These are phyloP conservation scores for Tetrapisispora pingtungensis DNA, from an alignment of 805 yeast species.

Conservation along the genomic window DNA sequence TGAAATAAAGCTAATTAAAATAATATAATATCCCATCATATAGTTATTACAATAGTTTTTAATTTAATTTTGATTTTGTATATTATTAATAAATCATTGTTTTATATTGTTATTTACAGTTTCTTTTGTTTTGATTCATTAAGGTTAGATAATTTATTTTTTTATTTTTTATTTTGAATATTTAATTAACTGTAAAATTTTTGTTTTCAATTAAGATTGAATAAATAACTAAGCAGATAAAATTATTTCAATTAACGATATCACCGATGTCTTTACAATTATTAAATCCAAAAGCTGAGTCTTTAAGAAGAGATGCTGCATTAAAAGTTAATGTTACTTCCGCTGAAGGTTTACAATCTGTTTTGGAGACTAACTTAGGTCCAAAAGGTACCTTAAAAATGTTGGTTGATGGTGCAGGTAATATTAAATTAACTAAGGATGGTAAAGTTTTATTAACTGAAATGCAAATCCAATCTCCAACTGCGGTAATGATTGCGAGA, in stretches of 20 bases:
- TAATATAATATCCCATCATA: too few species aligned
- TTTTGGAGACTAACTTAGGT: constrained; percentile 82
- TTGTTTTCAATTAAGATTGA: too few species aligned
- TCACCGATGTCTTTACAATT: constrained; percentile 60
- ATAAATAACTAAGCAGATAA: too few species aligned
- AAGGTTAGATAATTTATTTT: too few species aligned
- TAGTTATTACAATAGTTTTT: too few species aligned
- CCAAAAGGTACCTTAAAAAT: constrained; percentile 96
- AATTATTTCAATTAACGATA: background rate
- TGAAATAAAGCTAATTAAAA: too few species aligned
- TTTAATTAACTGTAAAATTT: too few species aligned
- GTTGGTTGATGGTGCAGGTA: constrained; percentile 95
- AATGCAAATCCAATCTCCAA: constrained; percentile 93
- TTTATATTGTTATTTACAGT: too few species aligned
- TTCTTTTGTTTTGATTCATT: too few species aligned
- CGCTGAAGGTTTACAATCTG: constrained; percentile 93
- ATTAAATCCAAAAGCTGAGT: constrained; percentile 94
- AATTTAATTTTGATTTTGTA: too few species aligned
- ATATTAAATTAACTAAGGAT: constrained; percentile 90
- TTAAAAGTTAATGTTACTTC: constrained; percentile 90
- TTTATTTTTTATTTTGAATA: too few species aligned
- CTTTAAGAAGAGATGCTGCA: constrained; percentile 91
- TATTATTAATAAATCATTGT: too few species aligned
- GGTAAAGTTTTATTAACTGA: constrained; percentile 89
- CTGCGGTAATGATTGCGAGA: constrained; percentile 85